phyloP scores from a whole-genome alignment of 306 rosid species.

The Cucurbita argyrosperma region DNA sequence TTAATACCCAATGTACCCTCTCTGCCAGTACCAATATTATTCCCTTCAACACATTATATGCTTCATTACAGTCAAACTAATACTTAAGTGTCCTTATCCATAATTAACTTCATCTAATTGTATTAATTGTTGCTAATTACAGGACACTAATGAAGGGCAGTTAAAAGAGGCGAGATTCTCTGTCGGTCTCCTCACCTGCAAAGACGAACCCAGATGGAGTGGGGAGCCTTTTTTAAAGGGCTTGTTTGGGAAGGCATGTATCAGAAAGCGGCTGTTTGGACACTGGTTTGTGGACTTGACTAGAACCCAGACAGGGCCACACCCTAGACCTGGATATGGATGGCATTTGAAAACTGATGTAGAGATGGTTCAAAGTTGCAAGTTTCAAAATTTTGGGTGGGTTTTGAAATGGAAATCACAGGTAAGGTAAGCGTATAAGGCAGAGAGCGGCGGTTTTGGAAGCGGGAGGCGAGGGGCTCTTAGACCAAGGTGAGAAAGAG shows the following conservation, averaged over 20 bases:
- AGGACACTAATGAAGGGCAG: not conserved
- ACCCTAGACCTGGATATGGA: not conserved
- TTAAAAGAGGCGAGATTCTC: not conserved
- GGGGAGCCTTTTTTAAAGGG: not conserved
- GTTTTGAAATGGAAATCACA: not conserved
- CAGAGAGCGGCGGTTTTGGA: not conserved
- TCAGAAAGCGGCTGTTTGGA: not conserved
- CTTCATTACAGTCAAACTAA: not conserved
- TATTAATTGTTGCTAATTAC: not conserved
- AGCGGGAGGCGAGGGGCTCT: not conserved
- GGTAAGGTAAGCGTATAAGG: not conserved
- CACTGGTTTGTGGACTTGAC: not conserved
- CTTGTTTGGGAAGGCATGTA: not conserved
- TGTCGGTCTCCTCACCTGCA: not conserved
- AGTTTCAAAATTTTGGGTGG: not conserved
- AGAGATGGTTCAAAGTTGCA: not conserved
- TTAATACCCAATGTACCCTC: slow-evolving; percentile 1
- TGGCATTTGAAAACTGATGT: not conserved
- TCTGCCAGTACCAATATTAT: not conserved
- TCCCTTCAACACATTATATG: not conserved
- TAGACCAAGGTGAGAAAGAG: not conserved
- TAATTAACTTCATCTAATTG: not conserved
- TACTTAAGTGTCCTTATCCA: not conserved
- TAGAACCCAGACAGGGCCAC: not conserved
- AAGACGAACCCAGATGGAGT: not conserved